Percentiles rank a stretch among this genome's conserved stretches.
These are phyloP conservation scores for Neurospora hispaniola DNA, from an alignment of 495 filamentous ascomycete genomes.

Conservation along the genomic window DNA sequence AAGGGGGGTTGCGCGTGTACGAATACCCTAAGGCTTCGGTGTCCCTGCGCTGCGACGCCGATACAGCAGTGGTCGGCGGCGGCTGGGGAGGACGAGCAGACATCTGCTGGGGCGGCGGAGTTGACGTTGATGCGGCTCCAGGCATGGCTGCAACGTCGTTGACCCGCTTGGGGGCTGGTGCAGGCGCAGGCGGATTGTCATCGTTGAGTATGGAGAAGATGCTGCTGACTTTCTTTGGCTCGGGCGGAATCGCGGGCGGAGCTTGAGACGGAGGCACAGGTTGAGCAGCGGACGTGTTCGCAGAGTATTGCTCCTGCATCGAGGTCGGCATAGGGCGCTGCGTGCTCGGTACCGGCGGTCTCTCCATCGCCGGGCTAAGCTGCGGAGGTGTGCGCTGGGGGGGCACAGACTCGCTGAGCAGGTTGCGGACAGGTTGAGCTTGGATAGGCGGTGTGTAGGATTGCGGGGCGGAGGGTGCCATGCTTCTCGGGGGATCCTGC, in stretches of 20 bases:
- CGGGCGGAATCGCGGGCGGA: constrained; percentile 21
- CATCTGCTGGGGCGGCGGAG: constrained; percentile 33
- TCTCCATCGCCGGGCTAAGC: constrained; percentile 6
- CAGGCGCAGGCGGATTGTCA: constrained; percentile 32
- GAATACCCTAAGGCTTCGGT: constrained; percentile 24
- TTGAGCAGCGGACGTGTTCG: constrained; percentile 20
- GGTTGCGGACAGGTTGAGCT: constrained; percentile 20
- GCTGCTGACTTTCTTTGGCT: constrained; percentile 35
- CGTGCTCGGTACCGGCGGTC: constrained; percentile 18
- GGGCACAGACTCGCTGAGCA: constrained; percentile 21
- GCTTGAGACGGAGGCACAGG: constrained; percentile 22
- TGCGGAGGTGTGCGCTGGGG: constrained; percentile 21
- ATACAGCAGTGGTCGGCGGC: constrained; percentile 20
- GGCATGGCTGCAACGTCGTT: constrained; percentile 22
- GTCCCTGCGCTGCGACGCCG: constrained; percentile 28
- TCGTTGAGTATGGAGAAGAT: constrained; percentile 41
- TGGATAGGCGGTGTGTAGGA: constrained; percentile 22
- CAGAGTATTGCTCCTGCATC: constrained; percentile 27
- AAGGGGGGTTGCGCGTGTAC: constrained; percentile 27
- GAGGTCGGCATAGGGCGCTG: constrained; percentile 24
- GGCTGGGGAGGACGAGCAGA: constrained; percentile 24
- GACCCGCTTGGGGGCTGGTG: constrained; percentile 28
- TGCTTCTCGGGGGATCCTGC: constrained; percentile 30
- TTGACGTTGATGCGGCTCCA: constrained; percentile 27
- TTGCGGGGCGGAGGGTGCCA: constrained; percentile 21